Evolutionary conservation across 78 protist species (phyloP).

Genomic region (Creolimax fragrantissima): DNA sequence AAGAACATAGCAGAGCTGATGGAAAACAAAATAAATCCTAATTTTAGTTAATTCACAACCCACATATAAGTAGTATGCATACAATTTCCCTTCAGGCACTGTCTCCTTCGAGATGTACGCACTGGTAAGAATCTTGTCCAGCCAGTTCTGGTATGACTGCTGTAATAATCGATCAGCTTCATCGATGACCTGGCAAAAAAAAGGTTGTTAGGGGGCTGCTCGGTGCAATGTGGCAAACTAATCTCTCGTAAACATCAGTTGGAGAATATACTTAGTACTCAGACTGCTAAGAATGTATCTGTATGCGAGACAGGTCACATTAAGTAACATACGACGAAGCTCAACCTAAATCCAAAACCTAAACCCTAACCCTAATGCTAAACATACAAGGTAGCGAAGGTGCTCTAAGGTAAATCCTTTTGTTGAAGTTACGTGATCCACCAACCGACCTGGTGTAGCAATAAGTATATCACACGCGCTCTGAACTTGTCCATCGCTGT

Average conservation of each 20-base stretch:
- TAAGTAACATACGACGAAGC: no score
- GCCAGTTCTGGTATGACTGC: slow-evolving; percentile 44
- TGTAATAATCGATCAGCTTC: slow-evolving; percentile 60
- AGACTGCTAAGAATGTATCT: no score
- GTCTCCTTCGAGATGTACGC: background rate
- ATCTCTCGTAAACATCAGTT: no score
- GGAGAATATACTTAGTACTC: no score
- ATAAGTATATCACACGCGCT: slow-evolving; percentile 17
- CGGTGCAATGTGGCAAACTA: no score
- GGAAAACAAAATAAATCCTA: no score
- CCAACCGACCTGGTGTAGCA: slow-evolving; percentile 57
- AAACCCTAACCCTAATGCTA: no score
- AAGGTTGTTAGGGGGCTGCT: no score
- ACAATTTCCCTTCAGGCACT: background rate
- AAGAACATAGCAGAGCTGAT: no score
- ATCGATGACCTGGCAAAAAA: slow-evolving; percentile 28
- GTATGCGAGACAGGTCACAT: no score
- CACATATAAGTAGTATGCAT: background rate
- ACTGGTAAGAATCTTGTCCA: background rate
- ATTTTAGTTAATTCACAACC: no score
- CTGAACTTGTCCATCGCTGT: background rate
- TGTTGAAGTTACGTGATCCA: slow-evolving; percentile 39
- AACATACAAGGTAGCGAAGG: slow-evolving; percentile 28
- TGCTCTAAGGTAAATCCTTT: slow-evolving; percentile 22
- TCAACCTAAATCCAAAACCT: no score